Base-by-base conservation (phyloP, 1,139 yeast species). In the Suhomyces kunorum region DNA sequence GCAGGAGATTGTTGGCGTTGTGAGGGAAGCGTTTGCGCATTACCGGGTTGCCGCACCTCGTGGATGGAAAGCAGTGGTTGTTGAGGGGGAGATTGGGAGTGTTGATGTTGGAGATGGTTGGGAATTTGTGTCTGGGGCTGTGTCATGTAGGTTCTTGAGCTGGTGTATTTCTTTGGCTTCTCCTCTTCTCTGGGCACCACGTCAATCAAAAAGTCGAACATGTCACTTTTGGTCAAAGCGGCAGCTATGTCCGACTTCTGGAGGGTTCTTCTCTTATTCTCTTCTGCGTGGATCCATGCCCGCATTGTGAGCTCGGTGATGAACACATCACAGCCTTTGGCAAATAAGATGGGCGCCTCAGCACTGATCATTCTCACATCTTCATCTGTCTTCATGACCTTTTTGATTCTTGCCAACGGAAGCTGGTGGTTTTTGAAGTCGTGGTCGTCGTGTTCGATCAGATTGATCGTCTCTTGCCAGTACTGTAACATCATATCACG, bases 211-310 rank as follows among this genome's bases (percentile, higher is more conserved):
- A 92, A 92, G 59, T 92, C 98, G 72, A 90, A 92, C 96, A 92
- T 90, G 62, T 92, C 98, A 39, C 92, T 82, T 59, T 87, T 88
- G 47, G 92, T 94, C 46, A 92, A 72, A 2, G 98, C 98, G 26
- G 95, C 94, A 2, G 97, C 96, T 48, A 92, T 89, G 59, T 92
- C 98, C 2, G 90, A 83, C 55, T 90, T 84, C 64, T 92, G 98
- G 45, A 92, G 68, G 8, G 98, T 92, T 49, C 98, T 74, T 50
- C 98, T 77, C 59, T 92, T 92, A 66, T 87, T 88, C 55, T 88
- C 96, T 61, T 92, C 98, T 1, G 98, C 97, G 54, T 90, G 96
- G 47, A 92, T 88, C 98, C 98, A 92, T 3, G 98, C 98, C 45
- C 98, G 74, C 97, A 92, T 89, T 9, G 98, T 90, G 42, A 92